A percentile compares a stretch with the other conserved stretches of the same genome.
These are phyloP conservation scores for Neurospora sp. DNA, from an alignment of 495 filamentous ascomycete species.

Conservation along the genomic window DNA sequence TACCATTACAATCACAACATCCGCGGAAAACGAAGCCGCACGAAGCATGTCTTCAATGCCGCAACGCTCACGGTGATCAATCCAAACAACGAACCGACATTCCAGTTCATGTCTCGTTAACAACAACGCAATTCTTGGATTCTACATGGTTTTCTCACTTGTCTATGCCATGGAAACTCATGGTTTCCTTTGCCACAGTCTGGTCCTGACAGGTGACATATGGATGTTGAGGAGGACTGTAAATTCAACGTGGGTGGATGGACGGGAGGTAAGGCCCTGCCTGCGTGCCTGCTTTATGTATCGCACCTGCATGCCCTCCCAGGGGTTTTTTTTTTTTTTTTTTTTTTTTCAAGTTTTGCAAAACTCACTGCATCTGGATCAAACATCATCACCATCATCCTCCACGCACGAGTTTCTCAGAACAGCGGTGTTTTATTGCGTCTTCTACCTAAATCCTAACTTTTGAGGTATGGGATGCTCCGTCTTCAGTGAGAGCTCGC, in stretches of 20 bases:
- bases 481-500: background rate
- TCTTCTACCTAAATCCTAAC: background rate
- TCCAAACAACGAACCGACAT: no score
- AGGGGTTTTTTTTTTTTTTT: background rate
- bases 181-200: no score
- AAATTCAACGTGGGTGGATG: background rate
- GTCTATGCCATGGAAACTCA: no score
- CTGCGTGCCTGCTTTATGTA: background rate
- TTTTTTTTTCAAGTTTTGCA: background rate
- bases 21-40: no score
- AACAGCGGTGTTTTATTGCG: background rate
- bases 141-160: no score
- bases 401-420: background rate
- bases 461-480: background rate
- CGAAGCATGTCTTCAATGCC: no score
- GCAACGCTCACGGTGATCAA: no score
- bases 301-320: background rate
- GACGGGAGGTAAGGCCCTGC: background rate
- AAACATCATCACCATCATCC: background rate
- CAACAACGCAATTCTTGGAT: no score
- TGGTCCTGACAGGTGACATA: no score
- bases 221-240: background rate
- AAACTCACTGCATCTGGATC: background rate
- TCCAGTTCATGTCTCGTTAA: no score
- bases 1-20: no score